These are phyloP conservation scores for Phalaenopsis equestris DNA, from an alignment of 106 monocot species.

Conservation along the genomic window DNA sequence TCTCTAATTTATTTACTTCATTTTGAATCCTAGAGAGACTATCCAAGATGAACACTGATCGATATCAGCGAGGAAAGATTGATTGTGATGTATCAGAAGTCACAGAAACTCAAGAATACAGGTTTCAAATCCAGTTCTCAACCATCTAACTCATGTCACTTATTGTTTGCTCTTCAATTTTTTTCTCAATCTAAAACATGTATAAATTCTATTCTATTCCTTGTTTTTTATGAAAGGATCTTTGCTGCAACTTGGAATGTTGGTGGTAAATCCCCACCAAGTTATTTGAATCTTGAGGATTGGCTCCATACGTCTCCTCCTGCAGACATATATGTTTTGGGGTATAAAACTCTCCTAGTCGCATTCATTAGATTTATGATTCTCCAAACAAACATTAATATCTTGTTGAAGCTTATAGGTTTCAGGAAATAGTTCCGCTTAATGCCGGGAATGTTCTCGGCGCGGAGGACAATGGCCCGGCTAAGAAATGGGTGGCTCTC, in stretches of 20 bases:
- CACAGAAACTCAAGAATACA: constrained; percentile 52
- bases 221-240: constrained; percentile 31
- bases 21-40: constrained; percentile 30
- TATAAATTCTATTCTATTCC: neutral
- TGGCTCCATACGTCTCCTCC: constrained; percentile 77
- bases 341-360: constrained; percentile 19
- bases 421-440: constrained; percentile 88
- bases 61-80: constrained; percentile 37
- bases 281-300: constrained; percentile 59
- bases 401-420: constrained; percentile 23
- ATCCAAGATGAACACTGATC: constrained; percentile 28
- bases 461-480: constrained; percentile 65
- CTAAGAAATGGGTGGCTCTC: constrained; percentile 70
- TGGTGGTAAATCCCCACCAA: constrained; percentile 69
- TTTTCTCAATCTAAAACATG: neutral
- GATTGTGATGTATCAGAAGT: constrained; percentile 58
- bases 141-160: neutral
- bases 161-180: neutral
- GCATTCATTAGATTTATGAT: neutral
- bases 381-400: neutral
- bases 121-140: constrained; percentile 14
- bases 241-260: constrained; percentile 93
- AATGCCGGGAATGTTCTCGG: constrained; percentile 87
- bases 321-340: constrained; percentile 78
- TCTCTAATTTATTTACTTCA: neutral